These are phyloP conservation scores for Phytophthora pini DNA, from an alignment of 352 stramenopile genomes.

Conservation along the genomic window DNA sequence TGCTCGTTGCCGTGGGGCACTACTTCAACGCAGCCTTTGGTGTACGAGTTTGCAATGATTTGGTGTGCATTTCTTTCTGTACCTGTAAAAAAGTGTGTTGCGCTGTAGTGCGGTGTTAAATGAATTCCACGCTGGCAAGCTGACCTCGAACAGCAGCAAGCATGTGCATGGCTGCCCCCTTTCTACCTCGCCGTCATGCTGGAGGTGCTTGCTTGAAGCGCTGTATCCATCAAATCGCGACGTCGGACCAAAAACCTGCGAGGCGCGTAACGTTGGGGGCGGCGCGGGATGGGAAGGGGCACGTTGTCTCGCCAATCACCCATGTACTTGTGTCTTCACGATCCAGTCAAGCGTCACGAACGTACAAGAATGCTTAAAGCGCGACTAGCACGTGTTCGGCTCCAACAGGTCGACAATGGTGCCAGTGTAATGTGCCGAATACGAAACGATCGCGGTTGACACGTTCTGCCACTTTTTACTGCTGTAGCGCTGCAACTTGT, in stretches of 20 bases:
- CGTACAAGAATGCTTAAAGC: neutral
- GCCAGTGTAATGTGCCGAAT: neutral
- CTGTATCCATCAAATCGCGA: constrained; percentile 42
- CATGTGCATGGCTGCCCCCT: constrained; percentile 28
- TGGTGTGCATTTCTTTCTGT: neutral
- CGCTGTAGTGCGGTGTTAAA: constrained; percentile 16
- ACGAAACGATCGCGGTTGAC: neutral
- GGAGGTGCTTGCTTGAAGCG: constrained; percentile 26
- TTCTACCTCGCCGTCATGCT: constrained; percentile 32
- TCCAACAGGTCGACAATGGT: neutral
- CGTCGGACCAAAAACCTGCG: constrained; percentile 35
- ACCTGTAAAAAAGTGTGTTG: no score
- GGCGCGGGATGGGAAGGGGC: constrained; percentile 31
- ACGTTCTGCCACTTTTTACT: neutral
- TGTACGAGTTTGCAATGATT: neutral
- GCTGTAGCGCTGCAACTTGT: no score
- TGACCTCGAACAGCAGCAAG: constrained; percentile 3
- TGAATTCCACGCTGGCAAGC: constrained; percentile 13
- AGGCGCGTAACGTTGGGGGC: constrained; percentile 11
- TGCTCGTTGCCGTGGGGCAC: neutral
- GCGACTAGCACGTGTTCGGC: constrained; percentile 1
- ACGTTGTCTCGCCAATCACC: constrained; percentile 17
- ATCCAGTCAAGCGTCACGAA: constrained; percentile 6
- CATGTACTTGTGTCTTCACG: neutral
- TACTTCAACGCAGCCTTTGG: neutral